These are phyloP conservation scores for Actinomortierella ambigua DNA, from an alignment of 371 early-diverging fungal genomes.

Conservation along the genomic window DNA sequence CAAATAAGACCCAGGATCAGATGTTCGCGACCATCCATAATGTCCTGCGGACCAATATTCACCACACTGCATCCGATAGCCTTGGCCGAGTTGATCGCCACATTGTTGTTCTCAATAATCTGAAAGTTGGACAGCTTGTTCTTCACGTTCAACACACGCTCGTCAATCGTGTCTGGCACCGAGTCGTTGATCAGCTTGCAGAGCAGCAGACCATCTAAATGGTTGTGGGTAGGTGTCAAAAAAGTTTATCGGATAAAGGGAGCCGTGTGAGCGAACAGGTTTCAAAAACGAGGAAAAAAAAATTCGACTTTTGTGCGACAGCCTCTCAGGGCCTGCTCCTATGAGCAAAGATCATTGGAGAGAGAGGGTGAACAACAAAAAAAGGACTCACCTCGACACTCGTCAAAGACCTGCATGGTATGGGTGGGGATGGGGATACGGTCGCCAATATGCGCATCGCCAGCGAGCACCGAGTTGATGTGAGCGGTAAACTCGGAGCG, in stretches of 20 bases:
- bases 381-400: slow-evolving; percentile 70
- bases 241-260: slow-evolving; percentile 3
- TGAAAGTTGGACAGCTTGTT: slow-evolving; percentile 89
- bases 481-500: slow-evolving; percentile 92
- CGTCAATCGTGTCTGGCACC: slow-evolving; percentile 96
- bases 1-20: slow-evolving; percentile 95
- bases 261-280: not conserved
- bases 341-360: too few species aligned
- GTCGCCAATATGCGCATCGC: slow-evolving; percentile 81
- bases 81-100: slow-evolving; percentile 97
- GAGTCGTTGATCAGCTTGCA: slow-evolving; percentile 97
- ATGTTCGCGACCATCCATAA: slow-evolving; percentile 94
- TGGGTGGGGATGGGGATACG: slow-evolving; percentile 90
- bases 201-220: slow-evolving; percentile 88
- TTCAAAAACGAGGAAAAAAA: slow-evolving; percentile 1
- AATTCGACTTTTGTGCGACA: not conserved
- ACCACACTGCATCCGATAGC: slow-evolving; percentile 96
- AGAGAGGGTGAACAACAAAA: not conserved
- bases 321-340: too few species aligned
- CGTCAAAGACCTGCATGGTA: slow-evolving; percentile 94
- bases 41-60: slow-evolving; percentile 94
- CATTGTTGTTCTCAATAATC: slow-evolving; percentile 98
- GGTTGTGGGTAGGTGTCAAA: not conserved
- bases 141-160: slow-evolving; percentile 90
- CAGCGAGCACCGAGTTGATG: slow-evolving; percentile 86